Evolutionary conservation across 805 yeast species (phyloP).

Genomic region (Vanderwaltozyma yarrowii): DNA sequence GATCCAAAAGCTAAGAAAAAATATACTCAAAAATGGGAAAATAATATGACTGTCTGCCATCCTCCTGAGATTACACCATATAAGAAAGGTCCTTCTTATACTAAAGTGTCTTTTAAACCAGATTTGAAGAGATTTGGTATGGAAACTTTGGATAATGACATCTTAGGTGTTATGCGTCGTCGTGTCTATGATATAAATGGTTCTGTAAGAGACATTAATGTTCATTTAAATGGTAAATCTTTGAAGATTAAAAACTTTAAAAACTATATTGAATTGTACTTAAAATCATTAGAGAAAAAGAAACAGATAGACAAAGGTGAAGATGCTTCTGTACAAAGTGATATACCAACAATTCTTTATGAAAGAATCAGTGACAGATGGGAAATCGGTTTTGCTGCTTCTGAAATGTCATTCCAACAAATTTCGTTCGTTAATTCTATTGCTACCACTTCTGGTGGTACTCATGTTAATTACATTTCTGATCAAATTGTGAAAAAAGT

Average conservation of each 20-base stretch:
- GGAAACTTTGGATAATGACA: slow-evolving; percentile 75
- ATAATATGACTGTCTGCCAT: slow-evolving; percentile 72
- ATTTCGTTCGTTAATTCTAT: slow-evolving; percentile 95
- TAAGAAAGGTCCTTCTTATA: slow-evolving; percentile 57
- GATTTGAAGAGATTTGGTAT: slow-evolving; percentile 78
- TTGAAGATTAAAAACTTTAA: slow-evolving; percentile 69
- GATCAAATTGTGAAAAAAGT: slow-evolving; percentile 78
- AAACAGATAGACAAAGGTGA: slow-evolving; percentile 31
- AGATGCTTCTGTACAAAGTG: slow-evolving; percentile 23
- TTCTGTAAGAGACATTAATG: slow-evolving; percentile 73
- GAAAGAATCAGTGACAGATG: slow-evolving; percentile 79
- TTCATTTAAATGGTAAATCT: slow-evolving; percentile 64
- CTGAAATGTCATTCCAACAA: slow-evolving; percentile 85
- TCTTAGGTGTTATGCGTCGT: slow-evolving; percentile 73
- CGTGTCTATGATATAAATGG: slow-evolving; percentile 96
- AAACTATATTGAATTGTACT: slow-evolving; percentile 80
- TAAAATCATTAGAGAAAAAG: slow-evolving; percentile 55
- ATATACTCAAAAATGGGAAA: slow-evolving; percentile 77
- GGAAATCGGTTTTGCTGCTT: slow-evolving; percentile 93
- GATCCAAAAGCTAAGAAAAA: slow-evolving; percentile 52
- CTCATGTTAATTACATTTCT: slow-evolving; percentile 79
- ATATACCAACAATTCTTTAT: slow-evolving; percentile 58
- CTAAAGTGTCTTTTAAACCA: slow-evolving; percentile 81
- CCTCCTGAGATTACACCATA: slow-evolving; percentile 58
- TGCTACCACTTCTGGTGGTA: slow-evolving; percentile 95